Base-by-base conservation (phyloP, 371 early-diverging fungal species). In the Apophysomyces elegans region DNA sequence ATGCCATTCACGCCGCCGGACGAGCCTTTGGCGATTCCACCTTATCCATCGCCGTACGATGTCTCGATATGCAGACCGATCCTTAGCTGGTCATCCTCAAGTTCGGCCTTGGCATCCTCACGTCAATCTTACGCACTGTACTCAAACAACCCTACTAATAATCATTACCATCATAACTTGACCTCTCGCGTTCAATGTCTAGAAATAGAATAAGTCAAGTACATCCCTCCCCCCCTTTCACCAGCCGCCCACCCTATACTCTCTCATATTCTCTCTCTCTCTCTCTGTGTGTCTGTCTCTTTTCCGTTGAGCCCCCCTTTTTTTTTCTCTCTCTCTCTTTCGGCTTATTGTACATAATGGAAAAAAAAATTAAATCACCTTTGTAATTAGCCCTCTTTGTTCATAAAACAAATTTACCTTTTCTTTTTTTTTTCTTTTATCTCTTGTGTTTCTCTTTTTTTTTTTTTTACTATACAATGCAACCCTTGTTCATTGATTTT, bases 131-230 rank as follows among this genome's bases (percentile, higher is more conserved):
- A 36, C 46, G 46, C 45, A 47, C 47, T 37, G 36, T 62, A 46
- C 16, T 37, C 37, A 46, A 18, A n/a, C 46, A 62, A 43, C 62
- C 32, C 35, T 11, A 41, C 14, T 46, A 58, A 58, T 36, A 26
- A 26, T 26, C 32, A 26, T 26, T 26, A 26, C 32, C 32, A 26
- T 26, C 32, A 26, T 26, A 38, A 37, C 58, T 58, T 58, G 39
- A 46, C 37, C 47, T 46, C 37, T n/a, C 62, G 46, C 36, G 46
- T 62, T 46, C 61, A 45, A 39, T 61, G 61, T 46, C 37, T 62
- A 47, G 62, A 62, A 62, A 47, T 45, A 62, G 62, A 62, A 62
- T 60, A 44, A 47, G 32, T 44, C 7, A 16, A 54, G 18, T 16
- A 45, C 45, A 26, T 26, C 0, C 4, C 13, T 26, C 32, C 1